Evolutionary conservation across 2,329 filamentous ascomycete genomes (phyloP).

Genomic region (Trichocomaceae sp.): DNA sequence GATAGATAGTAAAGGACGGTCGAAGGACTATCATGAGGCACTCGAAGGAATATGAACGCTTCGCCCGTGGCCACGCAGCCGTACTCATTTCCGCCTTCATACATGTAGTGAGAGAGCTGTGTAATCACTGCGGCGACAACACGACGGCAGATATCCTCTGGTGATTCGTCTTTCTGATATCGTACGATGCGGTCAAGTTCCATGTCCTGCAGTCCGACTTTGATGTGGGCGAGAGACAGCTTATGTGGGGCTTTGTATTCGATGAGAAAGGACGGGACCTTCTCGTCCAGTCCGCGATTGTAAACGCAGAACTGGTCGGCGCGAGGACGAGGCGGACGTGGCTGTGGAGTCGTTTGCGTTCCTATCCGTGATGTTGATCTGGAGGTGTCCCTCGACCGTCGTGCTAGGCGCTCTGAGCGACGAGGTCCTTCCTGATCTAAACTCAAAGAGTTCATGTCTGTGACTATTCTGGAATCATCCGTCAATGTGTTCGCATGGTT

Average conservation of each 20-base stretch:
- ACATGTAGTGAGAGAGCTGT: neutral
- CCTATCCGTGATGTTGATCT: conserved; percentile 1
- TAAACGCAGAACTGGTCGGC: conserved; percentile 29
- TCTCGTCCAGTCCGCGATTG: conserved; percentile 7
- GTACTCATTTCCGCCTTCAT: conserved; percentile 32
- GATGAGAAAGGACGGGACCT: conserved; percentile 24
- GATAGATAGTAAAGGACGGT: conserved; percentile 29
- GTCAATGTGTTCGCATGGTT: conserved; percentile 14
- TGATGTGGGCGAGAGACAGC: conserved; percentile 38
- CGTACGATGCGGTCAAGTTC: conserved; percentile 37
- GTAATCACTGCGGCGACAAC: neutral
- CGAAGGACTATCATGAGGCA: conserved; percentile 24
- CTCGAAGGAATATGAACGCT: conserved; percentile 40
- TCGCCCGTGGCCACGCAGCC: conserved; percentile 40
- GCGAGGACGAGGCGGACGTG: conserved; percentile 17
- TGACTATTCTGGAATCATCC: conserved; percentile 9
- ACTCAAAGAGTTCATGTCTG: conserved; percentile 12
- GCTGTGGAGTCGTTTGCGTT: conserved; percentile 2
- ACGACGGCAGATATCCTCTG: conserved; percentile 12
- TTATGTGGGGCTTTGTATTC: conserved; percentile 48
- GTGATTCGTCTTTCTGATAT: conserved; percentile 25
- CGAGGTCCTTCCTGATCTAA: conserved; percentile 8
- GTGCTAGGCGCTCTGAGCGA: conserved; percentile 12
- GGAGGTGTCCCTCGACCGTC: neutral
- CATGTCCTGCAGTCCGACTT: conserved; percentile 37